Evolutionary conservation across 140 eudicot species (phyloP), one percentile per base, ranked within the genome.

Genomic region (Bidens hawaiensis): DNA sequence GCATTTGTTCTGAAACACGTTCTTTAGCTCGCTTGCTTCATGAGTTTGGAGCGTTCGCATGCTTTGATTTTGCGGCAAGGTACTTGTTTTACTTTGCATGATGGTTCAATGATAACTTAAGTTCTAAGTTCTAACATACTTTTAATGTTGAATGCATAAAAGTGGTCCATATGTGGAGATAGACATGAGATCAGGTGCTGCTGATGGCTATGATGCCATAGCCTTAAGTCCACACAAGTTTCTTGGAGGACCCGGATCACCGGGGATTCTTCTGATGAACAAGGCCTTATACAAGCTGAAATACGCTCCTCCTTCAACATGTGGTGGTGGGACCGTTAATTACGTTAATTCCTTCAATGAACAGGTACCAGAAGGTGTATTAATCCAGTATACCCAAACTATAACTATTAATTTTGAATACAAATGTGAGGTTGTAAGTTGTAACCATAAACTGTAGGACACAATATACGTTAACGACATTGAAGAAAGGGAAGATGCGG

Each of bases 11-110:
- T 0, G 87, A 87, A 55, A 91, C 96, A 0, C 69, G 89, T 3
- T 73, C 77, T 22, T 16, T 91, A 1, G 79, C 98, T 49, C 68
- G 71, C 8, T 79, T 91, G 28, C 84, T 91, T 48, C 98, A 91
- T 65, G 63, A 57, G 27, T 76, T 62, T 55, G 96, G 91, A 18
- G 98, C 82, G 40, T 87, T 91, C 27, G 91, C 82, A 16, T 87
- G 96, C 71, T 91, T 91, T 23, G 98, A 91, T 64, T 91, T 84
- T 17, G 96, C 98, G 0, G 78, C 98, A 57, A 91, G 96, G 98
- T 85, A 81, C 52, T 10, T 8, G 2, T 38, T 38, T 38, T 38
- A 38, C 5, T 21, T 63, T 12, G 6, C 33, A 23, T 22, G 23
- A 12, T 19, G 1, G 11, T 2, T 38, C 3, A 8, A 1, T 38